Base-by-base conservation (phyloP, 2,329 filamentous ascomycete genomes). In the Ophiostoma himal-ulmi region DNA sequence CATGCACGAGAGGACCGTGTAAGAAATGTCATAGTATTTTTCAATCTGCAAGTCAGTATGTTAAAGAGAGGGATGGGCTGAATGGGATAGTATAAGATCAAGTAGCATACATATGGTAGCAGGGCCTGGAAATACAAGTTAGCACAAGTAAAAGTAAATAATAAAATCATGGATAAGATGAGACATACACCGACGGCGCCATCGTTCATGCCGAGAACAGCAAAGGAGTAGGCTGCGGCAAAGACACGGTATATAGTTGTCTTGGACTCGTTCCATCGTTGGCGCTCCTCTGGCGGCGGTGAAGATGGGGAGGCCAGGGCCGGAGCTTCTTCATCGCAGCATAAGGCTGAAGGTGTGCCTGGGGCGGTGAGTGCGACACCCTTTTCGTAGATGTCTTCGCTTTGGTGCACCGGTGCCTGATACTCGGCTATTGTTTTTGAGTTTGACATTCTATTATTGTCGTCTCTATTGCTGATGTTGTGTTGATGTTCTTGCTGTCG, bases 181-280 rank as follows among this genome's bases (percentile, higher is more conserved):
- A 34, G 22, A 64, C 67, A 17, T 80, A 87, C 86, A 60, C 89
- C 89, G 64, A 87, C 83, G 34, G 86, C 85, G 11, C 85, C 89
- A 78, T 92, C 90, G 75, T 90, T 90, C 80, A 89, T 84, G 7
- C 90, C 90, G 81, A 90, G 86, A 41, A 91, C 81, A 26, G 88
- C 79, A 73, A 92, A 87, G 5, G 84, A 83, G 78, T 85, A 86
- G 74, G 89, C 86, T 3, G 87, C 84, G 0, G 86, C 82, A 48
- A 85, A 78, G 65, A 86, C 86, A 54, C 88, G 84, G 74, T 81
- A 88, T 5, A 85, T 79, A 76, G 89, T 91, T 60, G 82, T 80
- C 10, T 79, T 77, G 0, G 89, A 84, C n/a, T 80, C 78, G 75
- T 91, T 91, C 90, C 90, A 92, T 77, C 77, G 80, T 75, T 90